These are phyloP conservation scores for Pinus tabuliformis DNA, from an alignment of 75 land plant species.

Conservation along the genomic window DNA sequence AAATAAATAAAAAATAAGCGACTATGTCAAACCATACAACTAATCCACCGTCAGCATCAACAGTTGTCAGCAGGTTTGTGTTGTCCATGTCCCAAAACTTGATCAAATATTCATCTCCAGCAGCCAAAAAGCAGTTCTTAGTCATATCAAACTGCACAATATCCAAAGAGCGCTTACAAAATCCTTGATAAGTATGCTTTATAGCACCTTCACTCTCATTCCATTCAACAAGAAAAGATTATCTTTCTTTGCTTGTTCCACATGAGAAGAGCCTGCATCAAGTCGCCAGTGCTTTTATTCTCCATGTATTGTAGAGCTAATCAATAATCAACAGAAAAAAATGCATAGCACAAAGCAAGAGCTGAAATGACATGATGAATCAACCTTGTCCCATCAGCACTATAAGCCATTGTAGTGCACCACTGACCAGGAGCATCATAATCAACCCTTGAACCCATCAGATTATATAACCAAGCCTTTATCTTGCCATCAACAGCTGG, in stretches of 20 bases:
- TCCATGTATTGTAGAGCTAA: background rate
- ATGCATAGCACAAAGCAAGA: background rate
- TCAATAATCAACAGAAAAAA: background rate
- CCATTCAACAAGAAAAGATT: slow-evolving; percentile 86
- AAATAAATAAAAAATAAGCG: slow-evolving; percentile 6
- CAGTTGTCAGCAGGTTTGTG: slow-evolving; percentile 47
- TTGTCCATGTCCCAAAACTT: slow-evolving; percentile 96
- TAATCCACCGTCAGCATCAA: slow-evolving; percentile 87
- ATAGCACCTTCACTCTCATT: slow-evolving; percentile 93
- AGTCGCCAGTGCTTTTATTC: background rate
- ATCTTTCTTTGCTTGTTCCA: slow-evolving; percentile 92
- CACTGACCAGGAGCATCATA: slow-evolving; percentile 87
- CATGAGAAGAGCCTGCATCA: slow-evolving; percentile 78
- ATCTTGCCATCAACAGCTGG: slow-evolving; percentile 87
- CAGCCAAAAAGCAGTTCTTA: slow-evolving; percentile 70
- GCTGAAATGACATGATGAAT: background rate
- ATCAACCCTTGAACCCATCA: slow-evolving; percentile 75
- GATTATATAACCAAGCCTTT: slow-evolving; percentile 88
- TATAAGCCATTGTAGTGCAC: slow-evolving; percentile 91
- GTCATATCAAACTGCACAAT: slow-evolving; percentile 89
- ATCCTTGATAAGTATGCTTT: slow-evolving; percentile 74
- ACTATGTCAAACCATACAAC: slow-evolving; percentile 28
- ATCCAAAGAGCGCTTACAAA: slow-evolving; percentile 62
- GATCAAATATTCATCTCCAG: slow-evolving; percentile 82
- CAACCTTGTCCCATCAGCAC: slow-evolving; percentile 89